Conservation (phyloP, 345 rosid genomes). For the Rhizophora apiculata region DNA sequence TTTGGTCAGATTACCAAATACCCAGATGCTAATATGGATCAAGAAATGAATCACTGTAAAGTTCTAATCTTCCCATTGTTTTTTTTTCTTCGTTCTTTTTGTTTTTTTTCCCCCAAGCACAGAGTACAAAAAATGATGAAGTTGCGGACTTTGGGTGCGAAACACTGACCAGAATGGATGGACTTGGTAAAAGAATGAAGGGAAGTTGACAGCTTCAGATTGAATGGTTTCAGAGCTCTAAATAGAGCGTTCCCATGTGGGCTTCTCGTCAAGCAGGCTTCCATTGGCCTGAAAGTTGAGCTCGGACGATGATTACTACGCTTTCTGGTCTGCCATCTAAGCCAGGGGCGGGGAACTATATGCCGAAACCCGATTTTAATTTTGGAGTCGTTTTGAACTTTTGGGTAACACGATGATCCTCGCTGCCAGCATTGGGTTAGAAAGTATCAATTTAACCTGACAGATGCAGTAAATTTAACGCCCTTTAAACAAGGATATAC, state of each 20-base stretch:
- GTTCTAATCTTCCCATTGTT: neutral
- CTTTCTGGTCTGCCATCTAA: too few species aligned
- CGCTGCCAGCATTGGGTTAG: too few species aligned
- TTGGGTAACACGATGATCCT: too few species aligned
- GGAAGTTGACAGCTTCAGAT: slow-evolving; percentile 21
- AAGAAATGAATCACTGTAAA: neutral
- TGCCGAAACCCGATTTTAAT: too few species aligned
- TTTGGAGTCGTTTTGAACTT: too few species aligned
- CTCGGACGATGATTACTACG: too few species aligned
- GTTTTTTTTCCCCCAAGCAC: too few species aligned
- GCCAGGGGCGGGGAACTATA: too few species aligned
- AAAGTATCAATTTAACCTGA: too few species aligned
- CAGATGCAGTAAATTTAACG: too few species aligned
- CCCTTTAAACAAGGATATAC: too few species aligned
- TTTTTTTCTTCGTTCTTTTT: too few species aligned
- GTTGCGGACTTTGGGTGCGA: neutral
- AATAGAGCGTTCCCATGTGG: slow-evolving; percentile 36
- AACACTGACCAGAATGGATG: slow-evolving; percentile 37
- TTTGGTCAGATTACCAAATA: neutral
- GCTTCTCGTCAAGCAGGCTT: slow-evolving; percentile 53
- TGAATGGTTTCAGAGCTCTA: slow-evolving; percentile 42
- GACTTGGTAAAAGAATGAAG: slow-evolving; percentile 35
- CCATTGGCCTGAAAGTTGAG: slow-evolving; percentile 33
- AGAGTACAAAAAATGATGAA: neutral
- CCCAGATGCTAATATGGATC: neutral